These are phyloP conservation scores for Sporothrix curviconia DNA, from an alignment of 2,329 filamentous ascomycete genomes.

Conservation along the genomic window DNA sequence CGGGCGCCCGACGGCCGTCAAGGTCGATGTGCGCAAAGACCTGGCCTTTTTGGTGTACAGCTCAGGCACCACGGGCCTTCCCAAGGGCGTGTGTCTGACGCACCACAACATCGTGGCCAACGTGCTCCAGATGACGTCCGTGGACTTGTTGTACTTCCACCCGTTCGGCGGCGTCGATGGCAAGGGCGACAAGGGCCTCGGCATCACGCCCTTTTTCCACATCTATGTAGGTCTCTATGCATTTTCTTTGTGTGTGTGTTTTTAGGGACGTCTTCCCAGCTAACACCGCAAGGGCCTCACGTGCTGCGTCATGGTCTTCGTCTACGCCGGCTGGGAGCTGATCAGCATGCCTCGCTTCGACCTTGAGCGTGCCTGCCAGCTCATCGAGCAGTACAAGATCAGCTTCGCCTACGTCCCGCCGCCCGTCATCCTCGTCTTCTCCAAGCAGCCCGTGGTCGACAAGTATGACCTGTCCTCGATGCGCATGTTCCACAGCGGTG, in stretches of 20 bases:
- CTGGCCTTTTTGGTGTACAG: conserved; percentile 82
- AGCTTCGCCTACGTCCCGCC: conserved; percentile 80
- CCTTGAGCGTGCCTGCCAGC: conserved; percentile 67
- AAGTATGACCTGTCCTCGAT: conserved; percentile 76
- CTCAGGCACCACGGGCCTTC: conserved; percentile 82
- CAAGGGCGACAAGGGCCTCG: conserved; percentile 65
- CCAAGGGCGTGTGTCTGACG: conserved; percentile 84
- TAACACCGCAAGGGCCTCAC: conserved; percentile 50
- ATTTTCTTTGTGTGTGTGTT: neutral
- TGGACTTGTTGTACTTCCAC: conserved; percentile 50
- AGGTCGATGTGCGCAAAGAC: conserved; percentile 63
- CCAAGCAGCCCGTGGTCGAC: conserved; percentile 69
- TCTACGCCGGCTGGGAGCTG: conserved; percentile 59
- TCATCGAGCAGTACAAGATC: conserved; percentile 68
- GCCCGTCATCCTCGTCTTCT: conserved; percentile 72
- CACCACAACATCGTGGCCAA: conserved; percentile 81
- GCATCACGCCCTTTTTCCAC: conserved; percentile 83
- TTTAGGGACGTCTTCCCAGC: neutral
- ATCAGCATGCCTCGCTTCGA: conserved; percentile 77
- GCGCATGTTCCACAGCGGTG: conserved; percentile 80
- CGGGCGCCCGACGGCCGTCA: conserved; percentile 30
- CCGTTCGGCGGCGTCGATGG: conserved; percentile 54
- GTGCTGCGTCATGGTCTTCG: conserved; percentile 61
- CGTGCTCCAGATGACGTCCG: conserved; percentile 45
- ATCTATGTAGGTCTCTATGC: conserved; percentile 59